phyloP scores from a whole-genome alignment of 352 stramenopile species.

The Pythium dissotocum region DNA sequence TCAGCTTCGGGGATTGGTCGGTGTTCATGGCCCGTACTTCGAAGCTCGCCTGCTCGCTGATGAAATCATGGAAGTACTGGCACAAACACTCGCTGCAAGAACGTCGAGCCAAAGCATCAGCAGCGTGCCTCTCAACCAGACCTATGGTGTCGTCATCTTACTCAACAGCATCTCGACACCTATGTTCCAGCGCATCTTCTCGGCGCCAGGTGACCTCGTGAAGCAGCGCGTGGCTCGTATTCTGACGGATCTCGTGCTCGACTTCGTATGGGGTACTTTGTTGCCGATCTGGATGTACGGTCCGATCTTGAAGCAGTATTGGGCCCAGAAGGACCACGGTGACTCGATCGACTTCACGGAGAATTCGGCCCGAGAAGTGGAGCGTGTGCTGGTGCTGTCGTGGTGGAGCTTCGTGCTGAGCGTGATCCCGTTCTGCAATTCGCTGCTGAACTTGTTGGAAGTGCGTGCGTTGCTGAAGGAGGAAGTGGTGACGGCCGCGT shows the following conservation, averaged over 20 bases:
- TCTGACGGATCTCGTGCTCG: slow-evolving; percentile 11
- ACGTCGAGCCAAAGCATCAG: slow-evolving; percentile 15
- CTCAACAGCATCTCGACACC: slow-evolving; percentile 10
- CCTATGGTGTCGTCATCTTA: slow-evolving; percentile 18
- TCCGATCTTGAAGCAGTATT: slow-evolving; percentile 15
- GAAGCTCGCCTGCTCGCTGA: slow-evolving; percentile 8
- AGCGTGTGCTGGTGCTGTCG: slow-evolving; percentile 19
- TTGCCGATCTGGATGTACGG: slow-evolving; percentile 26
- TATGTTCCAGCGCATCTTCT: slow-evolving; percentile 8
- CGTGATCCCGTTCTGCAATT: slow-evolving; percentile 19
- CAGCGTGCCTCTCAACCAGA: slow-evolving; percentile 16
- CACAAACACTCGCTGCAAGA: slow-evolving; percentile 12
- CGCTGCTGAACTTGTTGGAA: slow-evolving; percentile 11
- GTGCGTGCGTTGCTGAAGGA: slow-evolving; percentile 10
- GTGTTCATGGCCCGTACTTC: slow-evolving; percentile 14
- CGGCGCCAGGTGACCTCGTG: neutral
- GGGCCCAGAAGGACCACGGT: slow-evolving; percentile 9
- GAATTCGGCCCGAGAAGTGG: slow-evolving; percentile 14
- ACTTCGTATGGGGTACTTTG: slow-evolving; percentile 21
- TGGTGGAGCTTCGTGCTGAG: slow-evolving; percentile 16
- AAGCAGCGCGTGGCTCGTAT: slow-evolving; percentile 8
- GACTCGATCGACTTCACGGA: slow-evolving; percentile 17
- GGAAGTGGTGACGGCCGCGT: neutral
- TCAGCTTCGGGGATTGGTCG: neutral
- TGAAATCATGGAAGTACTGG: slow-evolving; percentile 3